Evolutionary conservation across 202 grass and related monocot species (phyloP).

Genomic region (Carex arenaria): DNA sequence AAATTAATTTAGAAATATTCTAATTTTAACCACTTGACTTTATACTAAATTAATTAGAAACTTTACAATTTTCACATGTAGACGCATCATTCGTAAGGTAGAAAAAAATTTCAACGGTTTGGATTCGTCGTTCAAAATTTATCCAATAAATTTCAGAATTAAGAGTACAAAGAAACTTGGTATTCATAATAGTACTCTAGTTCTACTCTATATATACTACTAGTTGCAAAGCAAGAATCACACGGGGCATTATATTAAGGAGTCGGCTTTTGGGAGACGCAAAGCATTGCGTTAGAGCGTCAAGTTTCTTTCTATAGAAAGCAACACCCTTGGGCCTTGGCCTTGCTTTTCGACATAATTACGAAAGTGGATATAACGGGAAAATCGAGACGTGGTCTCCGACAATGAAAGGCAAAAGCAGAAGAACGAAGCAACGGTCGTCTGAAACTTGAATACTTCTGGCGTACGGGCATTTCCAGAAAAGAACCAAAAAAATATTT

Average conservation of each 20-base stretch:
- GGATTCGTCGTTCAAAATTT: too few species aligned
- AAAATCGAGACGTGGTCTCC: background rate
- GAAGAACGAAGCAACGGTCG: background rate
- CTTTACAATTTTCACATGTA: too few species aligned
- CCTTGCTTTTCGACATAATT: background rate
- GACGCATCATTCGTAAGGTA: too few species aligned
- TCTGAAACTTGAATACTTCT: background rate
- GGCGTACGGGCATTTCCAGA: background rate
- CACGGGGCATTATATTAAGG: background rate
- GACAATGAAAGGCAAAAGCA: background rate
- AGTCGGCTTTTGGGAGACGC: background rate
- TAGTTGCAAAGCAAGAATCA: too few species aligned
- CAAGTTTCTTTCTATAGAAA: background rate
- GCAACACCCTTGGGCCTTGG: background rate
- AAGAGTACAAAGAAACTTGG: too few species aligned
- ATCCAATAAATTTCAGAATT: too few species aligned
- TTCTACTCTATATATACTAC: too few species aligned
- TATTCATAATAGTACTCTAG: too few species aligned
- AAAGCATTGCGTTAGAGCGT: background rate
- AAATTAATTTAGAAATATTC: too few species aligned
- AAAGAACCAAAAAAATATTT: background rate
- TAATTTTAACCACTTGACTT: too few species aligned
- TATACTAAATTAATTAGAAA: too few species aligned
- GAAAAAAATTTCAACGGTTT: too few species aligned
- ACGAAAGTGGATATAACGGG: constrained; percentile 18